Evolutionary conservation across 805 yeast genomes (phyloP).

Genomic region (Teunomyces atbi): DNA sequence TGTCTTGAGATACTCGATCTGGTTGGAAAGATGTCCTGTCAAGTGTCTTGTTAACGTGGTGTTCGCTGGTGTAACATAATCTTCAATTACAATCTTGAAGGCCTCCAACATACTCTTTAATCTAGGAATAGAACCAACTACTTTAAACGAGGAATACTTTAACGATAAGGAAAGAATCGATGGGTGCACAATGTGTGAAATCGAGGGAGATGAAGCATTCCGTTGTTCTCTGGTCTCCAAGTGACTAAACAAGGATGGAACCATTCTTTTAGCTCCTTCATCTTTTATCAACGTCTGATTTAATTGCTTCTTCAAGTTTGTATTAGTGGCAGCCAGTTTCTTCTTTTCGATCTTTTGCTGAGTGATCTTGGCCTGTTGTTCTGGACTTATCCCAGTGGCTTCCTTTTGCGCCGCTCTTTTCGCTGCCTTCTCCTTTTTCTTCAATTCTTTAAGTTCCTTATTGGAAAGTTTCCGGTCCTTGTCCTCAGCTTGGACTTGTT

Average conservation of each 20-base stretch:
- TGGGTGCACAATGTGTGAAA: constrained; percentile 80
- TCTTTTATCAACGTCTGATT: constrained; percentile 49
- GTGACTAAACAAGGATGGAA: constrained; percentile 73
- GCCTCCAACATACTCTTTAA: constrained; percentile 82
- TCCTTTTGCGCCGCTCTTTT: constrained; percentile 86
- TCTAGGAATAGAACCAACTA: constrained; percentile 88
- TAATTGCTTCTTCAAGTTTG: constrained; percentile 54
- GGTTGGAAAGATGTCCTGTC: constrained; percentile 84
- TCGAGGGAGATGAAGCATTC: constrained; percentile 51
- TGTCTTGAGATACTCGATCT: constrained; percentile 86
- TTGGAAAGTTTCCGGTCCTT: constrained; percentile 45
- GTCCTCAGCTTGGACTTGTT: constrained; percentile 6
- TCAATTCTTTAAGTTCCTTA: constrained; percentile 82
- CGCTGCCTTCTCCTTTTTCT: constrained; percentile 88
- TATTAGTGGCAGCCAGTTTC: constrained; percentile 44
- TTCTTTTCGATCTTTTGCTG: constrained; percentile 43
- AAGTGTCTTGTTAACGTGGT: constrained; percentile 85
- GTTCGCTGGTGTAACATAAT: constrained; percentile 81
- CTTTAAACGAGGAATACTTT: constrained; percentile 75
- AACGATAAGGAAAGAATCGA: constrained; percentile 74
- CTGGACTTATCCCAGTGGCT: constrained; percentile 54
- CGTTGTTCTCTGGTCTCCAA: constrained; percentile 78
- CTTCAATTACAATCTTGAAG: constrained; percentile 74
- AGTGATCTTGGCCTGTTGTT: constrained; percentile 41
- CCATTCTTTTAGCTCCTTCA: constrained; percentile 37